phyloP scores from a whole-genome alignment of 306 rosid genomes.

The Leucaena leucocephala region DNA sequence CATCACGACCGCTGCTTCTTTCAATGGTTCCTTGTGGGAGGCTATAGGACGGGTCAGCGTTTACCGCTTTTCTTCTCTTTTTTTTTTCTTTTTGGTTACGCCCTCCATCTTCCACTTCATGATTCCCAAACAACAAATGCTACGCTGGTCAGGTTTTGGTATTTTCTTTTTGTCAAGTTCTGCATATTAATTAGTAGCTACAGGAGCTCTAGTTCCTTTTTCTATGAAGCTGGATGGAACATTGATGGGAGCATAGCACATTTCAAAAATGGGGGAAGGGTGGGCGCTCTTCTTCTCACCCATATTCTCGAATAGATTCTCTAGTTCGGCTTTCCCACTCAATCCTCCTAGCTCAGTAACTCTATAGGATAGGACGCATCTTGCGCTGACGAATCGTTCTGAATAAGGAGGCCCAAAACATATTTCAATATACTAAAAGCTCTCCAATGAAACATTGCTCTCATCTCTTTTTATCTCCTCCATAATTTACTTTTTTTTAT shows the following conservation, averaged over 20 bases:
- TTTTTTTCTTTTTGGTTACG: too few species aligned
- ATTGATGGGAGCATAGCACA: too few species aligned
- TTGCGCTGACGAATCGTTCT: conserved; percentile 2
- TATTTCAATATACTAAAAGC: not conserved
- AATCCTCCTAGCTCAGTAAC: not conserved
- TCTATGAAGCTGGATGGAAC: not conserved
- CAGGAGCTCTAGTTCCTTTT: too few species aligned
- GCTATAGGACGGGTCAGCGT: conserved; percentile 76
- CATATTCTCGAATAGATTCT: conserved; percentile 5
- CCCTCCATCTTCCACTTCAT: too few species aligned
- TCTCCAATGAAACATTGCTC: not conserved
- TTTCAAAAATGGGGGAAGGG: not conserved
- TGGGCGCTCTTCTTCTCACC: not conserved
- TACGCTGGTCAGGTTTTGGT: too few species aligned
- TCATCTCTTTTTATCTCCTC: too few species aligned
- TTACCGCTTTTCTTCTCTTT: too few species aligned
- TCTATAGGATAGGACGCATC: not conserved
- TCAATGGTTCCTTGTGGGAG: conserved; percentile 71
- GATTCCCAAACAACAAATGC: too few species aligned
- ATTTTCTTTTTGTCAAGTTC: too few species aligned
- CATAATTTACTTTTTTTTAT: not conserved
- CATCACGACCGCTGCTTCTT: conserved; percentile 94
- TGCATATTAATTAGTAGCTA: too few species aligned
- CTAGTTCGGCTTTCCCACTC: conserved; percentile 7
- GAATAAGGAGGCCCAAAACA: not conserved